These are phyloP conservation scores for Chenopodium formosanum DNA, from an alignment of 148 eudicot genomes.

Conservation along the genomic window DNA sequence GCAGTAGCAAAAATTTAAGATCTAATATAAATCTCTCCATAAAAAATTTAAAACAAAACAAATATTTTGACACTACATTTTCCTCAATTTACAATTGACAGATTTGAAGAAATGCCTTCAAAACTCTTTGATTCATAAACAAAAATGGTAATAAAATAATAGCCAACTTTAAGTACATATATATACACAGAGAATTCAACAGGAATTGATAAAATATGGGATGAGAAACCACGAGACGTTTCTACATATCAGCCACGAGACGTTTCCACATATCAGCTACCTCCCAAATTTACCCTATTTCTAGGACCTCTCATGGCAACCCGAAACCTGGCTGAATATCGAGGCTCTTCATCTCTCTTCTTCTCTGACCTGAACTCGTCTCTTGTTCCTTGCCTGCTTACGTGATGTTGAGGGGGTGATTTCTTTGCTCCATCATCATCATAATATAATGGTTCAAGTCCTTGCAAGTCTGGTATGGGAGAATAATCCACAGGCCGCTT, in stretches of 20 bases:
- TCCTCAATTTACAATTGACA: background rate
- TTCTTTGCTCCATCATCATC: constrained; percentile 21
- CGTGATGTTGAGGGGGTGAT: constrained; percentile 11
- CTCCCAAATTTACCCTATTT: constrained; percentile 10
- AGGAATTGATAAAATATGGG: background rate
- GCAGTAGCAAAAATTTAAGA: no score
- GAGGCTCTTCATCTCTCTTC: constrained; percentile 37
- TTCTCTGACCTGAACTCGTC: constrained; percentile 32
- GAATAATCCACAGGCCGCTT: constrained; percentile 37
- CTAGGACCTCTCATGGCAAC: constrained; percentile 28
- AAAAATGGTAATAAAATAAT: background rate
- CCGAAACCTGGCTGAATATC: constrained; percentile 33
- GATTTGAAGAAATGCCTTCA: background rate
- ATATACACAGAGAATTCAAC: background rate
- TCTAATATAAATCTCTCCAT: no score
- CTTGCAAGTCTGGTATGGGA: constrained; percentile 41
- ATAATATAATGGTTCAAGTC: constrained; percentile 36
- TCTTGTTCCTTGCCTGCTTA: constrained; percentile 20
- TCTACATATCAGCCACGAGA: background rate
- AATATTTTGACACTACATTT: no score
- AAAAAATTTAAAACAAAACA: no score
- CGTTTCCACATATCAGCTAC: constrained; percentile 17
- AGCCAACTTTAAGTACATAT: background rate
- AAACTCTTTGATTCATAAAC: background rate
- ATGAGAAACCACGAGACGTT: background rate